phyloP scores from a whole-genome alignment of 148 eudicot species.

The Nepenthes mirabilis region DNA sequence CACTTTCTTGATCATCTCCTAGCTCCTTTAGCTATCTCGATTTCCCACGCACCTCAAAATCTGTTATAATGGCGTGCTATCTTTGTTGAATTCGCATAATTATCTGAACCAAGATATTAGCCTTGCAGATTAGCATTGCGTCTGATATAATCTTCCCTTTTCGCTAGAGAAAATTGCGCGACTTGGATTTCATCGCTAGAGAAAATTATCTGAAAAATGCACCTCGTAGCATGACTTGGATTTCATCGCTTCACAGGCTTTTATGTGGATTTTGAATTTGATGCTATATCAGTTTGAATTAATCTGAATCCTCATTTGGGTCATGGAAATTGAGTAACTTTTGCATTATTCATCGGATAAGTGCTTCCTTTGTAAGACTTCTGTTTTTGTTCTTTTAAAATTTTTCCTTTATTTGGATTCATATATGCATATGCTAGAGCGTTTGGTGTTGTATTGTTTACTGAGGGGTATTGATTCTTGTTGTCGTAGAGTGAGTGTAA shows the following conservation, averaged over 20 bases:
- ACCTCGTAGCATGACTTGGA: conserved; percentile 5
- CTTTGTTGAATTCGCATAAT: conserved; percentile 18
- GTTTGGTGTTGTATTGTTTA: too few relatives aligned
- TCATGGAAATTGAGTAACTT: too few relatives aligned
- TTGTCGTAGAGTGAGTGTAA: too few relatives aligned
- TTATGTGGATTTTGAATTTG: too few relatives aligned
- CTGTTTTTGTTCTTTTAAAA: too few relatives aligned
- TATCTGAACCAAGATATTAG: conserved; percentile 14
- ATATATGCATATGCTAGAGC: too few relatives aligned
- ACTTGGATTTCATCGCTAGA: conserved; percentile 1
- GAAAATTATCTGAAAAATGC: conserved; percentile 5
- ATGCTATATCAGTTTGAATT: too few relatives aligned
- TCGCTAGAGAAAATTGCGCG: not conserved
- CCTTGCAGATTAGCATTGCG: conserved; percentile 12
- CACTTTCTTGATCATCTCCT: conserved; percentile 17
- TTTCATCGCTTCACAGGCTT: not conserved
- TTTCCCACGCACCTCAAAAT: conserved; percentile 8
- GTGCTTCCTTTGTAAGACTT: too few relatives aligned
- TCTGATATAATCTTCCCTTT: conserved; percentile 1
- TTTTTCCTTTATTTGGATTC: too few relatives aligned
- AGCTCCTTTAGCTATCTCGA: conserved; percentile 17
- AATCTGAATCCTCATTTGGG: too few relatives aligned
- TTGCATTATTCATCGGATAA: not conserved
- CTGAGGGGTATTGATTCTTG: too few relatives aligned
- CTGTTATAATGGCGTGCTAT: conserved; percentile 2